phyloP scores from a whole-genome alignment of 2,329 filamentous ascomycete species.

The Neonectria neomacrospora region DNA sequence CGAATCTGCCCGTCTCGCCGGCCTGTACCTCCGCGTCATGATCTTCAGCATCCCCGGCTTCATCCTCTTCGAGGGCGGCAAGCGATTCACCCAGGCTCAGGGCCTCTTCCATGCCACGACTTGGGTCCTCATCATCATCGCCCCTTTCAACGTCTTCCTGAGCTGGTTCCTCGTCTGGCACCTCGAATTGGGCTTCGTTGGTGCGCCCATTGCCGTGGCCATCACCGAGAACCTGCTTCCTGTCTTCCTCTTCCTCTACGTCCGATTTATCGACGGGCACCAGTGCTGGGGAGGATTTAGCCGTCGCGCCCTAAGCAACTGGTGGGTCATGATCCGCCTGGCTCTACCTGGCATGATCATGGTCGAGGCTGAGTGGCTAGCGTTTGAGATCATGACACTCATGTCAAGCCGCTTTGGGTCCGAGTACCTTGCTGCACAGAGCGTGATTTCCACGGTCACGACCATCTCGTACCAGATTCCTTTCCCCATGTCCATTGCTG shows the following conservation, averaged over 20 bases:
- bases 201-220: constrained; percentile 83
- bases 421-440: constrained; percentile 86
- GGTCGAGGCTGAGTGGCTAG: constrained; percentile 93
- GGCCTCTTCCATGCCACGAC: constrained; percentile 82
- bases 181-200: constrained; percentile 75
- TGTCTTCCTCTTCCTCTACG: constrained; percentile 80
- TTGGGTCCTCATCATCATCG: constrained; percentile 79
- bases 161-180: constrained; percentile 85
- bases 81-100: constrained; percentile 85
- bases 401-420: constrained; percentile 82
- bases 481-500: constrained; percentile 89
- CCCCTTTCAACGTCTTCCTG: constrained; percentile 80
- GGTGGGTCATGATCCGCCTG: constrained; percentile 84
- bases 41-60: constrained; percentile 80
- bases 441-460: constrained; percentile 81
- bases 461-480: constrained; percentile 90
- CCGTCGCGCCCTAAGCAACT: constrained; percentile 75
- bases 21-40: constrained; percentile 77
- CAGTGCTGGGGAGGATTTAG: constrained; percentile 90
- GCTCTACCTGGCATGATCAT: constrained; percentile 91
- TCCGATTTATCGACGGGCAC: constrained; percentile 76
- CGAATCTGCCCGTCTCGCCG: constrained; percentile 76
- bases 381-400: constrained; percentile 92
- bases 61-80: constrained; percentile 80
- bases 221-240: constrained; percentile 84